Evolutionary conservation across 2,329 filamentous ascomycete genomes (phyloP).

Genomic region (Hypoxylon sp.): DNA sequence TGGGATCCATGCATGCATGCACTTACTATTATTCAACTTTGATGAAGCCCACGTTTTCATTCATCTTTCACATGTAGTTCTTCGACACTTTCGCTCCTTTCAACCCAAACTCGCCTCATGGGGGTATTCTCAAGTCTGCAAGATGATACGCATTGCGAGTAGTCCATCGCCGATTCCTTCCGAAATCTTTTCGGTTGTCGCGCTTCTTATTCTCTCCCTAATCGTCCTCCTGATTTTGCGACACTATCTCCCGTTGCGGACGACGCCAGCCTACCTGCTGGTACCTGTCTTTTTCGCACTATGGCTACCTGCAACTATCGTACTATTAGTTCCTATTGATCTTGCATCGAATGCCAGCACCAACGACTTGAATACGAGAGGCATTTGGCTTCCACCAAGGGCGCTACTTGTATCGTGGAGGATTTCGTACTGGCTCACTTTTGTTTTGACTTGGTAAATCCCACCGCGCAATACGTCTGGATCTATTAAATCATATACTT

Average conservation of each 20-base stretch:
- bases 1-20: conserved; percentile 1
- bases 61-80: conserved; percentile 10
- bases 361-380: conserved; percentile 74
- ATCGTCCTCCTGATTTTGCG: conserved; percentile 85
- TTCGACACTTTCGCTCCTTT: conserved; percentile 24
- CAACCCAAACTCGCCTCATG: conserved; percentile 21
- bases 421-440: conserved; percentile 97
- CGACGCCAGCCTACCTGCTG: conserved; percentile 87
- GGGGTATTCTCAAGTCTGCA: conserved; percentile 52
- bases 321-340: conserved; percentile 94
- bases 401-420: conserved; percentile 89
- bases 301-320: conserved; percentile 87
- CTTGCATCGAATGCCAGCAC: conserved; percentile 84
- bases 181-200: conserved; percentile 76
- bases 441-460: conserved; percentile 86
- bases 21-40: not conserved
- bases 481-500: conserved; percentile 9
- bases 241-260: conserved; percentile 88
- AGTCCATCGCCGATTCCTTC: conserved; percentile 76
- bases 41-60: conserved; percentile 4
- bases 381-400: conserved; percentile 85
- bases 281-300: conserved; percentile 96
- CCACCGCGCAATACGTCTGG: conserved; percentile 1
- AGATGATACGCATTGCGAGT: conserved; percentile 61
- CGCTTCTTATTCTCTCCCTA: conserved; percentile 77